These are phyloP conservation scores for Turritis glabra DNA, from an alignment of 345 rosid genomes.

Conservation along the genomic window DNA sequence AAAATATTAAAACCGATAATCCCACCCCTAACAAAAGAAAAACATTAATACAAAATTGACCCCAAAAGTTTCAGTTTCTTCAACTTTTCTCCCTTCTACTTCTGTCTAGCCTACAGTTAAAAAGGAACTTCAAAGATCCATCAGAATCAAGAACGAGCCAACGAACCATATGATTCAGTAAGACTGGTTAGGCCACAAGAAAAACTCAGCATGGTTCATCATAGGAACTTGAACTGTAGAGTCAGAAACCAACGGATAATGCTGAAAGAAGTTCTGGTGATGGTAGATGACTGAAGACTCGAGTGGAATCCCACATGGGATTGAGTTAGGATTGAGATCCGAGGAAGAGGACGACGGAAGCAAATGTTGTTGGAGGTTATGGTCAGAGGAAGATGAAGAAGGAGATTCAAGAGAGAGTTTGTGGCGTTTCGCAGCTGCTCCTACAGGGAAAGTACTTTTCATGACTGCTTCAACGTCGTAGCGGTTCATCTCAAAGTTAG, in stretches of 20 bases:
- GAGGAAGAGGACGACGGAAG: constrained; percentile 36
- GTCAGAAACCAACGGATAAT: constrained; percentile 23
- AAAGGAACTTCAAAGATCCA: background rate
- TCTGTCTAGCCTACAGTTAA: constrained; percentile 16
- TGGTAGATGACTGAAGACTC: constrained; percentile 20
- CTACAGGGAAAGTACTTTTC: constrained; percentile 70
- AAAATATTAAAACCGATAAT: background rate
- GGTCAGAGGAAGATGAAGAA: constrained; percentile 44
- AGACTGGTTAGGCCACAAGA: constrained; percentile 32
- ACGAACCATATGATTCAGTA: constrained; percentile 16
- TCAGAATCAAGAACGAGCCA: constrained; percentile 20
- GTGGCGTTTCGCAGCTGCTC: constrained; percentile 80
- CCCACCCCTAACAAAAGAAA: background rate
- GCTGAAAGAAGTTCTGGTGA: constrained; percentile 22
- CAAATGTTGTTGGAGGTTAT: constrained; percentile 43
- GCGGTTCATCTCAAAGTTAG: constrained; percentile 90
- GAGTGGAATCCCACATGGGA: constrained; percentile 31
- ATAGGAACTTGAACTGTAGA: constrained; percentile 23
- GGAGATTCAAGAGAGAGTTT: constrained; percentile 60
- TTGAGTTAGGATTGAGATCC: constrained; percentile 21
- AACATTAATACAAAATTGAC: constrained; percentile 17
- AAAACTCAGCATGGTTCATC: constrained; percentile 27
- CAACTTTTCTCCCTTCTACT: background rate
- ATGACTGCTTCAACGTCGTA: constrained; percentile 81
- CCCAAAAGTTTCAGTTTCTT: constrained; percentile 23